Evolutionary conservation across 2,329 filamentous ascomycete species (phyloP).

Genomic region (Madurella fahalii): DNA sequence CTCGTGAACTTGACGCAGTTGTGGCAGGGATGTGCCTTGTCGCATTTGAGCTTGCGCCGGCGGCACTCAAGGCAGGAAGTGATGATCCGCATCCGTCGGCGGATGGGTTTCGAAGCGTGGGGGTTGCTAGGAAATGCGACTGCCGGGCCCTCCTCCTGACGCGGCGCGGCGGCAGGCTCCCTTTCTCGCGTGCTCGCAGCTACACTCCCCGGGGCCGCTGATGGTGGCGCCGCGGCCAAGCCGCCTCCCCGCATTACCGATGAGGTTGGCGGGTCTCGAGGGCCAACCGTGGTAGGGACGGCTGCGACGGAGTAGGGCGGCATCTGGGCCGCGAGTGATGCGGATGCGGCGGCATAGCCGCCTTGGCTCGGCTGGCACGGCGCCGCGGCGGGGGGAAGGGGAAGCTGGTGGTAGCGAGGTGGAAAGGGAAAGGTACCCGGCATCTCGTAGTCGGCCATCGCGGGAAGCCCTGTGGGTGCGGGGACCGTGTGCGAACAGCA

Average conservation of each 20-base stretch:
- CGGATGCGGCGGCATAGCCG: background rate
- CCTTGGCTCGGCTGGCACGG: background rate
- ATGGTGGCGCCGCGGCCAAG: background rate
- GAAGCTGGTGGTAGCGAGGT: background rate
- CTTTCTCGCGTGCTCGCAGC: background rate
- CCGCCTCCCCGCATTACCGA: background rate
- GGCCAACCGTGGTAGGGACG: background rate
- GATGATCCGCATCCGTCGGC: constrained; percentile 62
- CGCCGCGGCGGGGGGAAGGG: background rate
- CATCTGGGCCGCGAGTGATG: background rate
- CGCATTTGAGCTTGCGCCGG: constrained; percentile 73
- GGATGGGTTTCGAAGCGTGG: constrained; percentile 39
- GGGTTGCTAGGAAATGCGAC: background rate
- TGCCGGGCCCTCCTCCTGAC: background rate
- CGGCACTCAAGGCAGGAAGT: constrained; percentile 67
- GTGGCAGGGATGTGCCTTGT: constrained; percentile 66
- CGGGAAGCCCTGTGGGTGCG: background rate
- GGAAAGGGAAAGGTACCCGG: background rate
- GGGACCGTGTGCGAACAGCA: background rate
- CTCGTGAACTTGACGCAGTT: constrained; percentile 57
- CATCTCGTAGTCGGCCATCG: background rate
- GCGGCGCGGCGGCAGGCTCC: background rate
- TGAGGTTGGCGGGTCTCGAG: background rate
- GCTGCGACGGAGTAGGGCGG: background rate
- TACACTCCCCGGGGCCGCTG: background rate